Evolutionary conservation across 805 yeast species (phyloP), one percentile per base, ranked within the genome.

Genomic region (Saturnispora kantuleensis): DNA sequence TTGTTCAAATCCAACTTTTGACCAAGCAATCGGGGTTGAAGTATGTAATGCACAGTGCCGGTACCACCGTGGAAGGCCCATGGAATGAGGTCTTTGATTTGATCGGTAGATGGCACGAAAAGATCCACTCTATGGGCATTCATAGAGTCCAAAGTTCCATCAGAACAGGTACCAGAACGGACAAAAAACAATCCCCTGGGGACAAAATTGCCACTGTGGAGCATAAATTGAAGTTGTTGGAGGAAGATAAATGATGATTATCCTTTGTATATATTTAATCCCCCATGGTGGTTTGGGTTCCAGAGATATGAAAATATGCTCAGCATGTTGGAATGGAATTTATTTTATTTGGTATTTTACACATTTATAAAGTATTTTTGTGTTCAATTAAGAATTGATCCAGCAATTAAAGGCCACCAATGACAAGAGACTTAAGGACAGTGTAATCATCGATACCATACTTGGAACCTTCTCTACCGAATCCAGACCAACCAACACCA

Each of bases 401-500:
- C 8, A 21, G 8, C 26, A 11, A 13, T 50, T 47, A 56, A 28
- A 59, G 13, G 39, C 55, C 62, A 32, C 76, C 79, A 41, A 79
- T 58, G 36, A 80, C 84, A 34, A 84, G 64, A 12, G 84, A 71
- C 65, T 84, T 84, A 49, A 81, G 60, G 17, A 73, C 72, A 8
- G 77, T 66, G 63, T 83, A 84, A 61, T 84, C 93, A 45, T 83
- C 86, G 42, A 82, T 59, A 34, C 93, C 93, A 58, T 77, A 79
- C 56, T 74, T 72, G 18, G 88, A 80, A 46, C 88, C 89, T 71
- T 90, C 96, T 66, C 95, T 78, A 60, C 97, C 97, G 50, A 83
- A 70, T 64, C 97, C 97, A 46, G 93, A 81, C 73, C 79, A 79
- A 64, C 86, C 86, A 71, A 73, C 84, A 39, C 96, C 96, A 57